Base-by-base conservation (phyloP, 768 basidiomycete species). In the Tylopilus felleus region DNA sequence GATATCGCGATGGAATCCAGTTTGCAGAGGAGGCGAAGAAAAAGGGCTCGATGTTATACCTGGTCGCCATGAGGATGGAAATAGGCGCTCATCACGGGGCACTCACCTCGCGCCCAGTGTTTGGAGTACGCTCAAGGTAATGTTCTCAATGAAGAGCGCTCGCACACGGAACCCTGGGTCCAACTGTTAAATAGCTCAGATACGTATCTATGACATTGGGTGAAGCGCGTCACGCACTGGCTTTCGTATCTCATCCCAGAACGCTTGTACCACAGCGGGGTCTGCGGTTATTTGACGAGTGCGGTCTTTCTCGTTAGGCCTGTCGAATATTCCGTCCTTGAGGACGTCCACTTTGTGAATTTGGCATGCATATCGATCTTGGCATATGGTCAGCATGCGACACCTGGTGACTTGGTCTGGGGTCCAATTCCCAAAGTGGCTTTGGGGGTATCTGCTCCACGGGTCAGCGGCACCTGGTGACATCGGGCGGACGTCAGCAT, bases 21-120 rank as follows among this genome's bases (percentile, higher is more conserved):
- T 75, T 74, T 17, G 74, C 52, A 0, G 76, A 76, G 0, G 74
- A 76, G 14, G 75, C 71, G 49, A 75, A 77, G 61, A 75, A 77
- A 58, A 77, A 76, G 0, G 76, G 75, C 52, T 77, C 75, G 25
- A 77, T 69, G 48, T 72, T 60, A 45, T 72, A 77, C 40, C 77
- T 77, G 39, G 7, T 27, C 14, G 12, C 31, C 35, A 50, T 53
- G 38, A 66, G 47, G n/a, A 47, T 3, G 2, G n/a, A 12, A 14
- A 47, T 21, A 42, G 3, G 44, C 19, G 21, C 38, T 29, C 14
- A 9, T 19, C 12, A 19, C 8, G 27, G 9, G 16, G 14, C 17
- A 63, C 65, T 4, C 31, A 75, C 75, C 53, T 71, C 21, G 73
- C 65, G 8, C 76, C 76, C 3, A 77, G 51, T 62, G 76, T 70